These are phyloP conservation scores for Xylariaceae sp. DNA, from an alignment of 2,329 filamentous ascomycete genomes.

Conservation along the genomic window DNA sequence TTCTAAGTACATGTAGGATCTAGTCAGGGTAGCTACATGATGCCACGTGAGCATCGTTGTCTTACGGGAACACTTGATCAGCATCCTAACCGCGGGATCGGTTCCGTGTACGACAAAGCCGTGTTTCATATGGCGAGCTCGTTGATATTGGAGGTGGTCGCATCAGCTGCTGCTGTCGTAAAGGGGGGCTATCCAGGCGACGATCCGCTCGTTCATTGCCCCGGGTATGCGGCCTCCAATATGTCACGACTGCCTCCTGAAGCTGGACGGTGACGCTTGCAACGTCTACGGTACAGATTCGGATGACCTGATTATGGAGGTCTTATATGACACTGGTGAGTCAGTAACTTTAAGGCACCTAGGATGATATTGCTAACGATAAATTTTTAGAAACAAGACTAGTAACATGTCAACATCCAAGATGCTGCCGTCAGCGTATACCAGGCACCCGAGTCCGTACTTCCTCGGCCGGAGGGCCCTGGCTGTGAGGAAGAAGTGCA, in stretches of 20 bases:
- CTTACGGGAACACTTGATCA: not conserved
- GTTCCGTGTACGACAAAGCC: not conserved
- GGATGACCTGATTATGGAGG: slow-evolving; percentile 27
- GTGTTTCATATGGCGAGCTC: slow-evolving; percentile 30
- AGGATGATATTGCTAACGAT: slow-evolving; percentile 8
- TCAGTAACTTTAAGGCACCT: not conserved
- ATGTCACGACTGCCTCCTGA: slow-evolving; percentile 24
- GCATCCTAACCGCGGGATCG: slow-evolving; percentile 3
- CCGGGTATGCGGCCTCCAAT: slow-evolving; percentile 31
- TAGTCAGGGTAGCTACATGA: slow-evolving; percentile 7
- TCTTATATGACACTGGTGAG: slow-evolving; percentile 32
- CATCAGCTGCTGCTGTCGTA: slow-evolving; percentile 31
- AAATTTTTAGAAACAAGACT: slow-evolving; percentile 61
- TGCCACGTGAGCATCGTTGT: slow-evolving; percentile 17
- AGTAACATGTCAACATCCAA: slow-evolving; percentile 73
- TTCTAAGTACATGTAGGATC: too few relatives aligned
- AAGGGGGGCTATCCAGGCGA: slow-evolving; percentile 30
- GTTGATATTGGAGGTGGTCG: slow-evolving; percentile 31
- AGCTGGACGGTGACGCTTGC: slow-evolving; percentile 25
- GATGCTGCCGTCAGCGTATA: slow-evolving; percentile 72
- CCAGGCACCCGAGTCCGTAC: slow-evolving; percentile 71
- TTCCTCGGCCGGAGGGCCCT: slow-evolving; percentile 57
- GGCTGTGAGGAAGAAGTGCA: slow-evolving; percentile 12
- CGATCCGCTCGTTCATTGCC: slow-evolving; percentile 38
- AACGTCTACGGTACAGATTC: slow-evolving; percentile 29